Conservation (phyloP, 768 basidiomycete genomes). For the Phaffia australis region DNA sequence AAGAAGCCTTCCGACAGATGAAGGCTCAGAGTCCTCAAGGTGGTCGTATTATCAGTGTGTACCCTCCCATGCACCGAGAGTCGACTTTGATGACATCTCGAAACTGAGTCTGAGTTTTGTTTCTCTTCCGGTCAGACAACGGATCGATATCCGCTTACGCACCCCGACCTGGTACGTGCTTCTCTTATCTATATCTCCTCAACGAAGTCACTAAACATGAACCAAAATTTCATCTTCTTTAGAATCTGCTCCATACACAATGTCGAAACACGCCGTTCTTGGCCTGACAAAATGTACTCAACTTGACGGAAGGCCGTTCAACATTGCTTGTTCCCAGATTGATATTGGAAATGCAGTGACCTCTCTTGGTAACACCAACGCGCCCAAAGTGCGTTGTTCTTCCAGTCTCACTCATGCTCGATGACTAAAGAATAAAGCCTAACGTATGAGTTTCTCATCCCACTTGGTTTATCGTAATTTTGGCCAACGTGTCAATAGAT, state of each 20-base stretch:
- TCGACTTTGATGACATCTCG: not conserved
- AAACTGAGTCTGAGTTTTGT: not conserved
- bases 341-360: slow-evolving; percentile 48
- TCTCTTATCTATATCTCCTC: not conserved
- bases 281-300: slow-evolving; percentile 66
- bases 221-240: not conserved
- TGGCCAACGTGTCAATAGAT: not conserved
- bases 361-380: slow-evolving; percentile 12
- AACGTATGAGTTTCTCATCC: no score
- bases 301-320: slow-evolving; percentile 61
- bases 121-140: slow-evolving; percentile 40
- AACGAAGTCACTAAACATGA: not conserved
- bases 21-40: slow-evolving; percentile 62
- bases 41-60: slow-evolving; percentile 54
- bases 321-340: slow-evolving; percentile 68
- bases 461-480: no score
- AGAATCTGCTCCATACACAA: slow-evolving; percentile 51
- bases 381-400: not conserved
- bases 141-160: slow-evolving; percentile 64
- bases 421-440: no score
- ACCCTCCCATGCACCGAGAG: not conserved
- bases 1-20: slow-evolving; percentile 63
- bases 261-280: slow-evolving; percentile 67
- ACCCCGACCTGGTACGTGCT: slow-evolving; percentile 50
- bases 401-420: not conserved